Evolutionary conservation across 331 rosid species (phyloP).

Genomic region (Telfairia occidentalis): DNA sequence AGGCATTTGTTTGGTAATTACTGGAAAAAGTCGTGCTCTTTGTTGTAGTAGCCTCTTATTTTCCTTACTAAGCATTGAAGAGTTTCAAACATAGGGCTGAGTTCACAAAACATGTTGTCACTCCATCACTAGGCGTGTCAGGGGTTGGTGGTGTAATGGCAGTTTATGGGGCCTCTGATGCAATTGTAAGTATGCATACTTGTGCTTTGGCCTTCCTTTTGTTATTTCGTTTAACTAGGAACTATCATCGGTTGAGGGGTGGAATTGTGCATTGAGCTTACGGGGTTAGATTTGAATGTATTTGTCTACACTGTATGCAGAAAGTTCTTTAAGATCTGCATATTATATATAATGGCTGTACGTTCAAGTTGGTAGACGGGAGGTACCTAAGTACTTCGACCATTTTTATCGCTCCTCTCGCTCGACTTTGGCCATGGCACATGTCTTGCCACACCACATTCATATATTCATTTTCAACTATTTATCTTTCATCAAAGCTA

Average conservation of each 20-base stretch:
- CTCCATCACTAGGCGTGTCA: constrained; percentile 65
- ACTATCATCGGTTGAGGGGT: not conserved
- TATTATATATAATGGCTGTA: not conserved
- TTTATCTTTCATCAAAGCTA: not conserved
- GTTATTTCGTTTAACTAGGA: not conserved
- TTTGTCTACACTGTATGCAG: not conserved
- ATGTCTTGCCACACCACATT: not conserved
- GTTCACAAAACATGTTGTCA: constrained; percentile 62
- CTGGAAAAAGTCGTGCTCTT: constrained; percentile 17
- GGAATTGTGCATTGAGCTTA: too few relatives aligned
- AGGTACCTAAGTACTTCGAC: not conserved
- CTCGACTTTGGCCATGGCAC: not conserved
- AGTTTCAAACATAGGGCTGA: constrained; percentile 50
- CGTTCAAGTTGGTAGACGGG: not conserved
- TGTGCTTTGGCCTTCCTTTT: not conserved
- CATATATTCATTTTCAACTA: not conserved
- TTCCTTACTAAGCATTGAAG: constrained; percentile 12
- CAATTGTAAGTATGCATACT: constrained; percentile 53
- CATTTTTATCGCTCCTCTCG: not conserved
- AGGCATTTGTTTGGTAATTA: constrained; percentile 85
- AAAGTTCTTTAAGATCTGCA: not conserved
- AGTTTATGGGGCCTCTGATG: constrained; percentile 80
- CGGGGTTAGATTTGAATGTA: not conserved
- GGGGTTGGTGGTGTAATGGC: constrained; percentile 96
- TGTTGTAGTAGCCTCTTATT: constrained; percentile 8